Base-by-base conservation (phyloP, 805 yeast species). In the Helenozyma baotianmanensis region DNA sequence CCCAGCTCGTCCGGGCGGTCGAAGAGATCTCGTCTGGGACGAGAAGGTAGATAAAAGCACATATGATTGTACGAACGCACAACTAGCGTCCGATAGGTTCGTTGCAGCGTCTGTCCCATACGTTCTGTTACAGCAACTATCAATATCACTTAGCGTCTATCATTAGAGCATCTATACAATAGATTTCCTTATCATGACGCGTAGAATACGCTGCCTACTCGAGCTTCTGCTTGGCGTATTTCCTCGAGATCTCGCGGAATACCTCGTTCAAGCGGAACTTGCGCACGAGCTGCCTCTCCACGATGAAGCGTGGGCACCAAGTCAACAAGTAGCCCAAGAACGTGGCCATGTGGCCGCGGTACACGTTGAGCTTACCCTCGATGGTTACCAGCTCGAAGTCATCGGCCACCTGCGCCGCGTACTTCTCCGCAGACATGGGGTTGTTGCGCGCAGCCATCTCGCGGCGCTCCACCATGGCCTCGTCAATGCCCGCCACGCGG, bases 391-490 rank as follows among this genome's bases (percentile, higher is more conserved):
- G 21, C 40, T 63, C 67, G 38, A 66, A 64, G 43, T 78, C 83
- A 24, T 54, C 50, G n/a, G 75, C 74, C 1, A 82, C 76, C 29
- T 64, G 50, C 13, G 47, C 46, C 1, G 87, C 87, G 48, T 78
- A 84, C 1, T 33, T 53, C n/a, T 69, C 76, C 0, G 85, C 70
- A 1, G 59, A 33, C 73, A 79, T 75, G 17, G 92, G 90, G 14
- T 58, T 57, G 54, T 74, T 74, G 12, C 70, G 64, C 22, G 51
- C 68, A 0, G 85, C 77, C 83, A 83, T 77, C 28, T 63, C 54
- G 45, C 72, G 72, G 53, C 90, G 68, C 25, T 51, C 58, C 15
- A 51, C 59, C 38, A 80, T 60, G 0, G 80, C 72, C 14, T 58
- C 62, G 14, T 54, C 51, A 33, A 78, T 77, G 31, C 72, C 82